Percentiles rank a stretch among this genome's conserved stretches.
These are phyloP conservation scores for Aspergillus coremiiformis DNA, from an alignment of 495 filamentous ascomycete species.

Conservation along the genomic window DNA sequence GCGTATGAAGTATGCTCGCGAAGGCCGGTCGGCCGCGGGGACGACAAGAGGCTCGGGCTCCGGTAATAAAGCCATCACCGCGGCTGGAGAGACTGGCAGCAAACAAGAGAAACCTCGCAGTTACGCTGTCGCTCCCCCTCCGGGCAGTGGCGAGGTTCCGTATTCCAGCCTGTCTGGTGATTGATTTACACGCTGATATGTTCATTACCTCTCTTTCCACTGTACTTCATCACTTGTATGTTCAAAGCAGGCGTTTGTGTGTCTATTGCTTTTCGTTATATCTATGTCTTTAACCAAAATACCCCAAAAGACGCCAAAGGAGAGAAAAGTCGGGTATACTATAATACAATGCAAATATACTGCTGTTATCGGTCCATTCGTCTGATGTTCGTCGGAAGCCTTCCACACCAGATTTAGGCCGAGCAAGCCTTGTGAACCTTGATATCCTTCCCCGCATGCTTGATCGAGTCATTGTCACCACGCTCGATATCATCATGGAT, in stretches of 20 bases:
- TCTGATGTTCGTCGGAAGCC: neutral
- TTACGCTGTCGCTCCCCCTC: constrained; percentile 66
- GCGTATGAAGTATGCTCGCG: constrained; percentile 64
- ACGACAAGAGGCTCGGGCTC: constrained; percentile 24
- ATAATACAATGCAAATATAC: constrained; percentile 32
- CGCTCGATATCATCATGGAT: constrained; percentile 89
- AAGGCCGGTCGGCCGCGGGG: constrained; percentile 53
- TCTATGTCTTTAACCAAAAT: constrained; percentile 20
- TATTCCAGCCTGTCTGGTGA: constrained; percentile 84
- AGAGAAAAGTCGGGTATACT: constrained; percentile 39
- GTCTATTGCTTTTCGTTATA: constrained; percentile 30
- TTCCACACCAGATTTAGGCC: constrained; percentile 11
- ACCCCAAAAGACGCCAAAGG: constrained; percentile 30
- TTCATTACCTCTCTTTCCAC: constrained; percentile 4
- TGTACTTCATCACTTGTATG: constrained; percentile 22
- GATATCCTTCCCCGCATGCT: constrained; percentile 42
- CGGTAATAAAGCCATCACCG: constrained; percentile 29
- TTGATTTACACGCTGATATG: constrained; percentile 30
- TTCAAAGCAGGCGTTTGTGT: constrained; percentile 38
- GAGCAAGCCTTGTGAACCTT: constrained; percentile 44
- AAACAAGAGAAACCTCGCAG: constrained; percentile 39
- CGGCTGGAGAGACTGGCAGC: constrained; percentile 21
- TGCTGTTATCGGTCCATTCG: neutral
- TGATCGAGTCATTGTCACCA: constrained; percentile 85
- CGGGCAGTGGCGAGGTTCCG: constrained; percentile 69